These are phyloP conservation scores for Lichtheimia corymbifera DNA, from an alignment of 371 early-diverging fungal species.

Conservation along the genomic window DNA sequence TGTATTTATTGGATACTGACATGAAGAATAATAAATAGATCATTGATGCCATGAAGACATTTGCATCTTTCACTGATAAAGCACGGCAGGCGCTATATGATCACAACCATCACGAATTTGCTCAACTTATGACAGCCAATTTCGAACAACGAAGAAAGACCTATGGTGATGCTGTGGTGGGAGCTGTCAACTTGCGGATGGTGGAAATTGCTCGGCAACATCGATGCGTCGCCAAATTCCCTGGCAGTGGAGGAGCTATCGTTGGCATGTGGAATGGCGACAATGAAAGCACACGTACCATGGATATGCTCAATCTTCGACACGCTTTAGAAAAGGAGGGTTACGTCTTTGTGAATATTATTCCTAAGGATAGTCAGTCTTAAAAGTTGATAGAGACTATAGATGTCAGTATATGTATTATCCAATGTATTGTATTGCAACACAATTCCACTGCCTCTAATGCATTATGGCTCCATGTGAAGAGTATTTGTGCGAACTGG, in stretches of 20 bases:
- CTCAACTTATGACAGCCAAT: slow-evolving; percentile 49
- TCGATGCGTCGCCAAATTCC: slow-evolving; percentile 52
- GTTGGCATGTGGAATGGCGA: slow-evolving; percentile 47
- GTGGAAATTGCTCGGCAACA: slow-evolving; percentile 45
- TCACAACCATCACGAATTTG: slow-evolving; percentile 33
- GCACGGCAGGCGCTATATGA: slow-evolving; percentile 31
- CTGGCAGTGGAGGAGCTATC: slow-evolving; percentile 59
- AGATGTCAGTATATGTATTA: background rate
- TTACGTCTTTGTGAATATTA: slow-evolving; percentile 43
- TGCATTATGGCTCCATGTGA: too few species aligned
- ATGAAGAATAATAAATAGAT: slow-evolving; percentile 42
- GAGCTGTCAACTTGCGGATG: slow-evolving; percentile 49
- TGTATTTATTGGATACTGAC: background rate
- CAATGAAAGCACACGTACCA: slow-evolving; percentile 11
- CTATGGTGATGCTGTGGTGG: slow-evolving; percentile 51
- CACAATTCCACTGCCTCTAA: too few species aligned
- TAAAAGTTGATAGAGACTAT: background rate
- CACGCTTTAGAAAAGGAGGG: slow-evolving; percentile 48
- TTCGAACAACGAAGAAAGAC: slow-evolving; percentile 49
- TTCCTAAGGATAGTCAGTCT: slow-evolving; percentile 5
- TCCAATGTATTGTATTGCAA: background rate
- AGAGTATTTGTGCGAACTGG: too few species aligned
- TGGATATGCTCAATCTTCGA: slow-evolving; percentile 30
- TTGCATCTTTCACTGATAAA: slow-evolving; percentile 52
- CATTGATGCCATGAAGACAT: slow-evolving; percentile 57